Base-by-base conservation (phyloP, 2,329 filamentous ascomycete species). In the Trichoderma oligosporum region DNA sequence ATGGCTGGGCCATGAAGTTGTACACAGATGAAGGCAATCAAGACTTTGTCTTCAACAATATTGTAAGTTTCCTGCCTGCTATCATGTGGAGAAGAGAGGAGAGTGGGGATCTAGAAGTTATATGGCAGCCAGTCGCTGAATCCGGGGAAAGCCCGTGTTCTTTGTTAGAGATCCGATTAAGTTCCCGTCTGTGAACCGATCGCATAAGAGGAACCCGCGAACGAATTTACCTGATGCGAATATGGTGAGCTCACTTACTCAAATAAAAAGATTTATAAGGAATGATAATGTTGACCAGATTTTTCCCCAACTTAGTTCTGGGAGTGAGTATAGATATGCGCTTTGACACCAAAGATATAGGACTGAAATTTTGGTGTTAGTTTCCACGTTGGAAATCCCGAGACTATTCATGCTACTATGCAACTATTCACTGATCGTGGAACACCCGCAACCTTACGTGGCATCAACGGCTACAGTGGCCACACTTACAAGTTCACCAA, bases 171-270 rank as follows among this genome's bases (percentile, higher is more conserved):
- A 91, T 64, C 86, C 87, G 2, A 80, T 81, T 65, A 89, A 90
- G 70, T 91, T 89, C 73, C 87, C 87, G 35, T 74, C 85, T 66
- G 86, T 90, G 71, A 89, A 89, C 61, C 86, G 89, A 74, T 88
- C 86, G 7, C 88, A 91, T 72, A 91, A 91, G 78, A 81, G 86
- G 49, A 80, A 91, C 71, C 87, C 87, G 1, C 79, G 84, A 62
- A 89, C 85, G 29, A 86, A 90, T 70, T 72, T 89, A 49, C 85
- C 82, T 46, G 83, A 88, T 70, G 83, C 85, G 12, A 87, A 83
- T 49, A 83, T 83, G 74, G 44, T 46, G 44, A 46, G 44, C 27
- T 31, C 27, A 31, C 11, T 6, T 31, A 6, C 11, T 31, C 27
- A 5, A 6, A 11, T 6, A 31, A 31, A 31, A 6, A 31, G 27